Base-by-base conservation (phyloP, 2,329 filamentous ascomycete species). In the Curvularia spicifera region DNA sequence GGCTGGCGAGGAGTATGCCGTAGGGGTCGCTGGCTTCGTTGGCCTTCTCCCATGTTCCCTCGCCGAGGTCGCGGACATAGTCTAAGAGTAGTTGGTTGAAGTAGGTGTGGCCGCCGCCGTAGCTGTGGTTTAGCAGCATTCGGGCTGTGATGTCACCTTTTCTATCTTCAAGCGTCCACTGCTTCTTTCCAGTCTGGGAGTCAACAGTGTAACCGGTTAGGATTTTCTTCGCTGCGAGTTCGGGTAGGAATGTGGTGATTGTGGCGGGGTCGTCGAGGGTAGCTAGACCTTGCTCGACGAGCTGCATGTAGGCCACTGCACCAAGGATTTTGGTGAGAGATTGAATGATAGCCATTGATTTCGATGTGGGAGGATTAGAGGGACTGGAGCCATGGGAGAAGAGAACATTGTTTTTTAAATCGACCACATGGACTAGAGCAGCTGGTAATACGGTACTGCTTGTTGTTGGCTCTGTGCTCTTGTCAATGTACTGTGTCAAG, bases 71-170 rank as follows among this genome's bases (percentile, higher is more conserved):
- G 22, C 60, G 47, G 12, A 69, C 43, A n/a, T 66, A 70, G 13
- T 61, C 43, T 12, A 44, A 10, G 0, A 84, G 71, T 9, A 79
- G 71, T 0, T 77, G 70, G 53, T 83, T 78, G 51, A 72, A 70
- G 33, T 78, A 57, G 39, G 81, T 78, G 56, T 81, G 79, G 0
- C 74, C 78, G 1, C 81, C 66, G 5, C 83, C 83, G 13, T 78
- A 70, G 0, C 81, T 83, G 65, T 85, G 83, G 0, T 80, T 81
- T n/a, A 85, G 74, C 1, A 85, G 74, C 66, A 70, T 70, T 2
- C 68, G 54, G 0, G 67, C 63, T 39, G 68, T 72, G 6, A 73
- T 69, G 0, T 57, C 45, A 2, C 55, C 56, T 4, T 51, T 59
- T 15, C 47, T 26, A 2, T 65, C 60, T 29, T 64, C 66, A 8